Base-by-base conservation (phyloP, 371 early-diverging fungal genomes). In the Actinomortierella wolfii region DNA sequence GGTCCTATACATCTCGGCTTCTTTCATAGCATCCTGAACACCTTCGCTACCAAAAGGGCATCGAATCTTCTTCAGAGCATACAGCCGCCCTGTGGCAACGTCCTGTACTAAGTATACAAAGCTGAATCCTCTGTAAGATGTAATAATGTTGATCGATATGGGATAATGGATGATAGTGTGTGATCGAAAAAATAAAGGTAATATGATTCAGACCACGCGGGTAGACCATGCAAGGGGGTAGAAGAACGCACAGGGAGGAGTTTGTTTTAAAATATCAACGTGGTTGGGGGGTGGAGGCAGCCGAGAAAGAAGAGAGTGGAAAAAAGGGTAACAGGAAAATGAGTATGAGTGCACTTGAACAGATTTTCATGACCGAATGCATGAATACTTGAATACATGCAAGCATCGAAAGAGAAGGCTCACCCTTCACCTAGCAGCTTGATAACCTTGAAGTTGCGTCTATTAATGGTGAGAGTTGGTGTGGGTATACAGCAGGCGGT, bases 391-490 rank as follows among this genome's bases (percentile, higher is more conserved):
- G 42, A 24, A 20, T 21, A 20, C 24, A 28, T 13, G 34, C 18
- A 42, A 2, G n/a, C 17, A 46, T 57, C 20, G 45, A 51, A 59
- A 52, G 15, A 21, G 15, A 28, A 18, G 8, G 0, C 8, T 78
- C 81, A 89, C 89, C 89, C 89, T 83, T 87, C 89, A 3, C 89
- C 88, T n/a, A 89, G 76, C 18, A 87, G 65, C 56, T 85, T 86
- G 53, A 84, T 80, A 55, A 88, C 83, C 49, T 81, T 80, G 59
- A 83, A 85, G 29, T 80, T 77, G 20, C 82, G 71, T 39, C 84
- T 79, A 70, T 86, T 85, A 50, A 86, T 81, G 66, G 71, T 78
- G 7, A 88, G 74, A 41, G 79, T 79, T 2, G 85, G 82, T 50
- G 71, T 85, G 1, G 89, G 85, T 51, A 88, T 77, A 60, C 87